Evolutionary conservation across 2,329 filamentous ascomycete species (phyloP).

Genomic region (Trichoderma endophyticum): DNA sequence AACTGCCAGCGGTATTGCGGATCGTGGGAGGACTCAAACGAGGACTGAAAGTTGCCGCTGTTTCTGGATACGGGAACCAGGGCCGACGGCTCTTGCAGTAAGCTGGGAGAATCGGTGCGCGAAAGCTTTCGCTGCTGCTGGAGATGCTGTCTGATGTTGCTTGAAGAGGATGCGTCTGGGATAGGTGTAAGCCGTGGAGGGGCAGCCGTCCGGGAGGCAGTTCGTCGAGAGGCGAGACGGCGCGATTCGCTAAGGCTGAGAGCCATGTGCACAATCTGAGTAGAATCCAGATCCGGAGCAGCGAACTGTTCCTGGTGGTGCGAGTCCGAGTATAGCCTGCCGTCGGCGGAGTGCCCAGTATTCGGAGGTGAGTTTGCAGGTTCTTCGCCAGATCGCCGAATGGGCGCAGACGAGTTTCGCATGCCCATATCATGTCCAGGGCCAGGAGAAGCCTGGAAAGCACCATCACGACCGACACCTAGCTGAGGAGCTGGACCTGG

Average conservation of each 20-base stretch:
- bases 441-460: neutral
- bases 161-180: constrained; percentile 51
- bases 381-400: constrained; percentile 3
- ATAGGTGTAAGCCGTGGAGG: constrained; percentile 52
- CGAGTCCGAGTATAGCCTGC: constrained; percentile 9
- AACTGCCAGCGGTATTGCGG: constrained; percentile 60
- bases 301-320: constrained; percentile 23
- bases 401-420: constrained; percentile 8
- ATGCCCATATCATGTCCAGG: constrained; percentile 2
- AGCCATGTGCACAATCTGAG: constrained; percentile 90
- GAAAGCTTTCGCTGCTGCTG: constrained; percentile 66
- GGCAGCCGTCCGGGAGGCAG: constrained; percentile 46
- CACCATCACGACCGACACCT: constrained; percentile 5
- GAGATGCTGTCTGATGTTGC: constrained; percentile 65
- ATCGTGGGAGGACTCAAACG: constrained; percentile 45
- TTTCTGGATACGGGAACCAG: constrained; percentile 40
- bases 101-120: constrained; percentile 58
- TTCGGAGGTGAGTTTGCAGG: neutral
- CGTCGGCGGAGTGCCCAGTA: neutral
- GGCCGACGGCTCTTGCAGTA: constrained; percentile 42
- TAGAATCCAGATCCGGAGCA: constrained; percentile 67
- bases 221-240: constrained; percentile 60
- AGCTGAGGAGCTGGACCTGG: neutral
- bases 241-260: constrained; percentile 81
- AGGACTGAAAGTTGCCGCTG: constrained; percentile 45